phyloP scores from a whole-genome alignment of 2,329 filamentous ascomycete species.

The Didymella pomorum region DNA sequence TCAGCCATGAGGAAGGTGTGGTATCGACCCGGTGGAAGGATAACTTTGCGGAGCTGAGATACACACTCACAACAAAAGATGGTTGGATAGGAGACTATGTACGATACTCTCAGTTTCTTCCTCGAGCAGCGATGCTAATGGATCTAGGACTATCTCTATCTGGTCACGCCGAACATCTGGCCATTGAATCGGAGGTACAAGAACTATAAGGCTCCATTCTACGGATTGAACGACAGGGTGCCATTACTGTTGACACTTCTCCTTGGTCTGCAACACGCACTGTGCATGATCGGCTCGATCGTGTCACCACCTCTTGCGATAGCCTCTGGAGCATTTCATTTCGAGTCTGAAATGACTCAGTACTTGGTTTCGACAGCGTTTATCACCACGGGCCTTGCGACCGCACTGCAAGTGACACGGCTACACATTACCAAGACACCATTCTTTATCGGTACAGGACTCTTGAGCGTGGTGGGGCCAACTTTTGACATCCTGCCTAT shows the following conservation, averaged over 20 bases:
- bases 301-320: slow-evolving; percentile 44
- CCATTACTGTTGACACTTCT: slow-evolving; percentile 38
- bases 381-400: slow-evolving; percentile 41
- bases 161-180: slow-evolving; percentile 33
- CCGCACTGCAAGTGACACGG: slow-evolving; percentile 39
- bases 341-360: slow-evolving; percentile 34
- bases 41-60: background rate
- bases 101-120: background rate
- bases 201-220: slow-evolving; percentile 38
- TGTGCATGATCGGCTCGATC: slow-evolving; percentile 39
- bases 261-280: slow-evolving; percentile 42
- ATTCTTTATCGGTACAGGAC: slow-evolving; percentile 40
- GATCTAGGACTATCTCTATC: slow-evolving; percentile 49
- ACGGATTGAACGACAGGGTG: slow-evolving; percentile 37
- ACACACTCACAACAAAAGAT: slow-evolving; percentile 4
- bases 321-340: slow-evolving; percentile 40
- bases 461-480: slow-evolving; percentile 39
- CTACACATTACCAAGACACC: slow-evolving; percentile 37
- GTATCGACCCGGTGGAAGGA: background rate
- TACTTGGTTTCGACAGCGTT: slow-evolving; percentile 42
- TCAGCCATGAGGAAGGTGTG: background rate
- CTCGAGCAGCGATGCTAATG: background rate
- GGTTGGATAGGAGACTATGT: slow-evolving; percentile 9
- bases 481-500: slow-evolving; percentile 43
- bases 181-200: slow-evolving; percentile 39